Base-by-base conservation (phyloP, 805 yeast species). In the Peterozyma xylosa region DNA sequence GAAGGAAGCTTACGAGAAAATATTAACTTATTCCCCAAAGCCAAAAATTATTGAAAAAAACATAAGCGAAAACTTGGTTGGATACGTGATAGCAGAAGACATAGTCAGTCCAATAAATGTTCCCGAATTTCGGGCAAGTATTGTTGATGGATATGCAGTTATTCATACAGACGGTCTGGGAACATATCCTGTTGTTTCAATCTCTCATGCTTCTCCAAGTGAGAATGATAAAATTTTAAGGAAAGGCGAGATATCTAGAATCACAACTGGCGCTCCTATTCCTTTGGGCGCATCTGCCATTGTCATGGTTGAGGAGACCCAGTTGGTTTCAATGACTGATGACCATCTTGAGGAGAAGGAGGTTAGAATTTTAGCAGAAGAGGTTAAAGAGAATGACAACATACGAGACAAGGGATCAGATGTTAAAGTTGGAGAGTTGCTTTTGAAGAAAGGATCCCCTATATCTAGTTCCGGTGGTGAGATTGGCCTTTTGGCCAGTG, bases 81-180 rank as follows among this genome's bases (percentile, higher is more conserved):
- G 77, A 2, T 57, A 58, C 39, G 62, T 70, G 5, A 35, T 72
- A 6, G 70, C 76, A 5, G 69, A 70, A 44, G 73, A 71, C 44
- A 47, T 74, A 2, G 39, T 35, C 33, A 59, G 78, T 1, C 58
- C 64, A 0, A 48, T 59, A 1, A 57, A 64, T 42, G 74, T 73
- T 11, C 80, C 80, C 0, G 60, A 64, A 14, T 74, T 71, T 55
- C 52, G 74, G n/a, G 78, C 81, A 2, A 69, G 77, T 45, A 71
- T 75, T 27, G 80, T 75, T 3, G 81, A 75, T 50, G 81, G 81
- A 0, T 75, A 75, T 48, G 80, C 80, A 1, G 75, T 74, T 1
- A 45, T 59, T 5, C 64, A 65, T 45, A 42, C 63, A 0, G 78
- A 71, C 49, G 72, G 77, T 9, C 71, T 76, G 0, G 76, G 74